A percentile compares a stretch with the other conserved stretches of the same genome.
phyloP scores from a whole-genome alignment of 73 alveolate genomes.

The Tetrahymena malaccensis region DNA sequence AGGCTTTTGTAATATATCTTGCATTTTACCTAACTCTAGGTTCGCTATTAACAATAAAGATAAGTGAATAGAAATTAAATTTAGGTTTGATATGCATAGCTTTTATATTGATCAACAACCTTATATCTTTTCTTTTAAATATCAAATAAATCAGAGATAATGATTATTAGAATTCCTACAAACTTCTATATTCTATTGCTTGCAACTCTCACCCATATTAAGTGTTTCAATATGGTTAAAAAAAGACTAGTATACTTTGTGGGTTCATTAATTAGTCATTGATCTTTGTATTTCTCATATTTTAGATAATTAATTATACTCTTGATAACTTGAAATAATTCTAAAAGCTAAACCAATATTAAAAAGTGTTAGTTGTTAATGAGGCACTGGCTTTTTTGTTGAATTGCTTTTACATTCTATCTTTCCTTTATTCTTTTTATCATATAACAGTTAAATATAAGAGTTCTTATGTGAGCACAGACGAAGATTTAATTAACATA shows the following conservation, averaged over 20 bases:
- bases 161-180: neutral
- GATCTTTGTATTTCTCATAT: neutral
- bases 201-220: neutral
- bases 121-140: neutral
- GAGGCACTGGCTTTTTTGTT: neutral
- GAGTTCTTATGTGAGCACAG: neutral
- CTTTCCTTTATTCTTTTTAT: neutral
- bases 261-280: neutral
- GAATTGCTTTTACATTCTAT: neutral
- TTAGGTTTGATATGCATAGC: neutral
- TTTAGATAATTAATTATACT: neutral
- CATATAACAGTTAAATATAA: neutral
- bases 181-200: neutral
- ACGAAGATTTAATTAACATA: neutral
- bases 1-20: neutral
- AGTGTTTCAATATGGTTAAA: neutral
- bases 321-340: neutral
- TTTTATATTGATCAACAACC: neutral
- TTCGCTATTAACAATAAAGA: neutral
- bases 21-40: neutral
- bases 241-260: neutral
- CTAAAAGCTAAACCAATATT: neutral
- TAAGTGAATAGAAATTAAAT: neutral
- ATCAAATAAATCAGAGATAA: neutral
- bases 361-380: neutral